phyloP scores from a whole-genome alignment of 345 rosid genomes.

The Gossypioides kirkii region DNA sequence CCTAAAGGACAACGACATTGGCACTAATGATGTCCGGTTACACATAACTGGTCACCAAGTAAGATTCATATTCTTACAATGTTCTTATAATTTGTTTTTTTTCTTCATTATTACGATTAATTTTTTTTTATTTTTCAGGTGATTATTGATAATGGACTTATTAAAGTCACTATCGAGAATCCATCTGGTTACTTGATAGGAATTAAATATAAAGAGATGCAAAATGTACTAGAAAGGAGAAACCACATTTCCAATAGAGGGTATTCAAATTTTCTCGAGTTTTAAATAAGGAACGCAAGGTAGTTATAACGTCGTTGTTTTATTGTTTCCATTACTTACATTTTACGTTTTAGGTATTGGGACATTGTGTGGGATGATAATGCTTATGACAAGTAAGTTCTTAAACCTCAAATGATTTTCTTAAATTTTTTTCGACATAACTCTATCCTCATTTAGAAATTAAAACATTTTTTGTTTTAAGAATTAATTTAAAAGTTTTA shows the following conservation, averaged over 20 bases:
- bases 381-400: constrained; percentile 41
- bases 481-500: too few relatives aligned
- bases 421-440: too few relatives aligned
- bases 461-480: too few relatives aligned
- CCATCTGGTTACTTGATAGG: constrained; percentile 61
- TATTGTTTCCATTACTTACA: too few relatives aligned
- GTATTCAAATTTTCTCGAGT: constrained; percentile 23
- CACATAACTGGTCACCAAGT: background rate
- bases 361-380: constrained; percentile 60
- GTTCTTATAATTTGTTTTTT: background rate
- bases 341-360: constrained; percentile 56
- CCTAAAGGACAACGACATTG: background rate
- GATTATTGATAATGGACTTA: constrained; percentile 60
- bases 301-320: too few relatives aligned
- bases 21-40: background rate
- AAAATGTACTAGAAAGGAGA: constrained; percentile 43
- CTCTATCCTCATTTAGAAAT: too few relatives aligned
- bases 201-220: constrained; percentile 52
- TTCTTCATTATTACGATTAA: background rate
- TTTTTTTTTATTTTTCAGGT: constrained; percentile 35
- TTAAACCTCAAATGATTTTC: background rate
- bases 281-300: background rate
- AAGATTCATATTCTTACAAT: background rate
- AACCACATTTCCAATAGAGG: constrained; percentile 44
- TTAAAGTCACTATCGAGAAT: constrained; percentile 46